Conservation (phyloP, 495 filamentous ascomycete genomes). For the Corynascus novoguineensis region DNA sequence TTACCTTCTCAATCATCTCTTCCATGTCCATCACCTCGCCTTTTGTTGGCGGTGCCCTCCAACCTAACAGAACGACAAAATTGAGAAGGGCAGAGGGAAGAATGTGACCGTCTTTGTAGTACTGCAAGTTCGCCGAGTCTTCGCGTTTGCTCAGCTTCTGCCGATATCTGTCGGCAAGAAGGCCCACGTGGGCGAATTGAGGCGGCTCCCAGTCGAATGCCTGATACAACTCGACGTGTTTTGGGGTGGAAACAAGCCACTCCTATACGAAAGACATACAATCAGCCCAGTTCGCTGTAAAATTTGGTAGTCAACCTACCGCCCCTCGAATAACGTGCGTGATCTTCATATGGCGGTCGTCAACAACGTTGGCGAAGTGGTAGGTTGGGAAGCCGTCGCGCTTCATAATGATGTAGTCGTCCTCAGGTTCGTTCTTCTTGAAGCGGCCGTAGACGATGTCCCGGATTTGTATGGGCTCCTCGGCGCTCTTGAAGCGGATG, state of each 20-base stretch:
- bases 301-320: constrained; percentile 39
- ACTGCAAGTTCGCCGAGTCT: constrained; percentile 60
- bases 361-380: constrained; percentile 93
- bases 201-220: constrained; percentile 88
- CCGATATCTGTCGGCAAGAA: constrained; percentile 67
- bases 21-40: constrained; percentile 63
- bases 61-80: constrained; percentile 79
- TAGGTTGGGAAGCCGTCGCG: constrained; percentile 90
- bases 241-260: constrained; percentile 91
- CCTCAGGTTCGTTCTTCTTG: constrained; percentile 35
- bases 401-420: constrained; percentile 74
- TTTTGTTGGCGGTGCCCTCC: constrained; percentile 38
- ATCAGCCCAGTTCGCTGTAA: neutral
- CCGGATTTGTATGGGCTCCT: constrained; percentile 52
- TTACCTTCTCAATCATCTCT: constrained; percentile 62
- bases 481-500: constrained; percentile 63
- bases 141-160: constrained; percentile 91
- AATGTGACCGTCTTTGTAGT: constrained; percentile 61
- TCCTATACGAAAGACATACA: constrained; percentile 44
- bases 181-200: constrained; percentile 77
- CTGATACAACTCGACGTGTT: constrained; percentile 79
- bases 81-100: constrained; percentile 74
- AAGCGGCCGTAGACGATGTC: constrained; percentile 76
- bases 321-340: constrained; percentile 90
- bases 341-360: constrained; percentile 90